These are phyloP conservation scores for Clarireedia sp. DNA, from an alignment of 2,329 filamentous ascomycete species.

Conservation along the genomic window DNA sequence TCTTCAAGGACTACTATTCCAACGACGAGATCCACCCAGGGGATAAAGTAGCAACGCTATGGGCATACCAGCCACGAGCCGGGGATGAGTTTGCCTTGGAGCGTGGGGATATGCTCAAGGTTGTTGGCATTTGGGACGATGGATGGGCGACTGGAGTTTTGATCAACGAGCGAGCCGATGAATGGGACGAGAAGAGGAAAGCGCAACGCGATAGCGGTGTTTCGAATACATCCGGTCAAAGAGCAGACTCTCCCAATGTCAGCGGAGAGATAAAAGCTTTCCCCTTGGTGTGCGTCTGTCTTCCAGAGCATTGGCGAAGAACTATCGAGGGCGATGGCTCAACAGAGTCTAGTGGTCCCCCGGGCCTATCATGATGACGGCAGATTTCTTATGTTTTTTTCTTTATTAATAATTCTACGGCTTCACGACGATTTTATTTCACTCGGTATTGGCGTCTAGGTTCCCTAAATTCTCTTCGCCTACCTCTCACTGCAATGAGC, in stretches of 20 bases:
- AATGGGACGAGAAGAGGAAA: conserved; percentile 73
- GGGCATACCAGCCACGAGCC: conserved; percentile 94
- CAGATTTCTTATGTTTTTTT: not conserved
- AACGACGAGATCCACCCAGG: conserved; percentile 90
- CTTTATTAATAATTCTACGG: conserved; percentile 19
- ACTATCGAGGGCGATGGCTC: conserved; percentile 86
- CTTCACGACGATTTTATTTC: conserved; percentile 25
- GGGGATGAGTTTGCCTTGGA: conserved; percentile 90
- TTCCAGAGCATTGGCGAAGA: conserved; percentile 93
- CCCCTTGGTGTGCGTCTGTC: conserved; percentile 89
- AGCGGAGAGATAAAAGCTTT: conserved; percentile 91
- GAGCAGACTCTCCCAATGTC: conserved; percentile 57
- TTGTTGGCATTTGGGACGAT: conserved; percentile 98
- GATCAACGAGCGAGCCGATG: conserved; percentile 73
- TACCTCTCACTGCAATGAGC: conserved; percentile 4
- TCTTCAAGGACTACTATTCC: conserved; percentile 99
- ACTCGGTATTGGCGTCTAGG: conserved; percentile 24
- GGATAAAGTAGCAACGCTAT: conserved; percentile 83
- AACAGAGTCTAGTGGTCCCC: conserved; percentile 48
- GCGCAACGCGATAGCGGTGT: conserved; percentile 88
- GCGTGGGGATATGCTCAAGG: conserved; percentile 94
- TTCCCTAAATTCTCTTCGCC: conserved; percentile 5
- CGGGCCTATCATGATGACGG: conserved; percentile 14
- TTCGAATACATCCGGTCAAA: conserved; percentile 64
- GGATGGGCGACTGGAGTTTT: conserved; percentile 95